These are phyloP conservation scores for Euphorbia peplus DNA, from an alignment of 345 rosid genomes.

Conservation along the genomic window DNA sequence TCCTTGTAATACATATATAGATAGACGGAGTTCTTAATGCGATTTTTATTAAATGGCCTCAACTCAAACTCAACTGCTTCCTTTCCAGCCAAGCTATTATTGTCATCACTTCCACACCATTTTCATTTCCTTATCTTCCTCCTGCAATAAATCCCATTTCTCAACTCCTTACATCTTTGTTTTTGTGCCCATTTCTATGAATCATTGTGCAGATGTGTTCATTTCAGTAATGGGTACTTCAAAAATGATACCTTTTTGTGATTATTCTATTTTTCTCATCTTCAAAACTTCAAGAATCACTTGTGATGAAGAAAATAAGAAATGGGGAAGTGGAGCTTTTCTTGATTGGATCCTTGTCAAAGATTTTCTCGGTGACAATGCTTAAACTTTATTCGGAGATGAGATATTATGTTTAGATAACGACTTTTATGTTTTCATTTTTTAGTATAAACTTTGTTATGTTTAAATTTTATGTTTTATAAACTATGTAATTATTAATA, in stretches of 20 bases:
- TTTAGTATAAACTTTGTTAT: no score
- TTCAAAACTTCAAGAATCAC: conserved; percentile 8
- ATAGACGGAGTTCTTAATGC: conserved; percentile 7
- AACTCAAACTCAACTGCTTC: conserved; percentile 46
- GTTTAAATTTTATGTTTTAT: no score
- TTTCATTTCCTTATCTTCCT: conserved; percentile 30
- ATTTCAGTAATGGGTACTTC: conserved; percentile 18
- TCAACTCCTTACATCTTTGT: conserved; percentile 33
- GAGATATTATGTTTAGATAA: no score
- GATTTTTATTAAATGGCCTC: conserved; percentile 36
- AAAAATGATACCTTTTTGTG: conserved; percentile 38
- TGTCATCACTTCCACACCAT: conserved; percentile 14
- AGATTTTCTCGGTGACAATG: no score
- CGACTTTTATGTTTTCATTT: no score
- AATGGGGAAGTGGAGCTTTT: conserved; percentile 26
- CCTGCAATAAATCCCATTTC: conserved; percentile 16
- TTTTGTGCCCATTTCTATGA: conserved; percentile 11
- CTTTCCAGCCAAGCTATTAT: conserved; percentile 50
- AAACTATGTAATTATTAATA: no score
- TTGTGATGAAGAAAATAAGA: background rate
- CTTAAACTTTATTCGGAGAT: no score
- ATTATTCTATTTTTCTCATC: conserved; percentile 19
- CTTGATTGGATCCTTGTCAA: conserved; percentile 22
- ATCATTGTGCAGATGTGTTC: conserved; percentile 16
- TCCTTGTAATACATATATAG: conserved; percentile 24